phyloP scores from a whole-genome alignment of 1,284 basidiomycete genomes.

The Austroboletus novae-zelandiae region DNA sequence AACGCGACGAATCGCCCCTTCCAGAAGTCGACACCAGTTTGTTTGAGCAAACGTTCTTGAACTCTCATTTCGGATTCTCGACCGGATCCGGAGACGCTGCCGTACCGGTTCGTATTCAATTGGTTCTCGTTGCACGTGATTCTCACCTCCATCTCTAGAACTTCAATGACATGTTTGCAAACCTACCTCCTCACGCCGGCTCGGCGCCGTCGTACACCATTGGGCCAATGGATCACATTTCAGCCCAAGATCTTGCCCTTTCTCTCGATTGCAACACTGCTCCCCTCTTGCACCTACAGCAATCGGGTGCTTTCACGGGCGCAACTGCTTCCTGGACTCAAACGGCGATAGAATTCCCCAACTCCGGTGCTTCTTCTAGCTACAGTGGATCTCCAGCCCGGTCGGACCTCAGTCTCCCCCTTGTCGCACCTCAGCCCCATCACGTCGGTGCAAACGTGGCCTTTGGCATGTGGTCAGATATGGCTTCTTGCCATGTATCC shows the following conservation, averaged over 20 bases:
- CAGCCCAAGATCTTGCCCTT: slow-evolving; percentile 11
- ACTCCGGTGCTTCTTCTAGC: slow-evolving; percentile 40
- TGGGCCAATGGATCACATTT: slow-evolving; percentile 30
- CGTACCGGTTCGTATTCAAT: slow-evolving; percentile 13
- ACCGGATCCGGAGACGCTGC: slow-evolving; percentile 15
- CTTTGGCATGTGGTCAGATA: slow-evolving; percentile 28
- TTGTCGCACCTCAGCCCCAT: slow-evolving; percentile 36
- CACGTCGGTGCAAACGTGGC: slow-evolving; percentile 14
- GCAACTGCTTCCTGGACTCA: background rate
- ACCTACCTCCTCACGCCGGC: slow-evolving; percentile 15
- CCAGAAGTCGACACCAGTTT: too few species aligned
- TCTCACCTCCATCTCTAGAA: slow-evolving; percentile 6
- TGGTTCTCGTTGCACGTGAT: slow-evolving; percentile 3
- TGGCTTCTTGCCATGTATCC: slow-evolving; percentile 2
- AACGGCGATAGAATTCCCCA: slow-evolving; percentile 13
- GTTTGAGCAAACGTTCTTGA: slow-evolving; percentile 4
- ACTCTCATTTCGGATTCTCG: slow-evolving; percentile 32
- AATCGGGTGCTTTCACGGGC: too few species aligned
- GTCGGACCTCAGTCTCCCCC: slow-evolving; percentile 37
- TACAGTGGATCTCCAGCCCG: slow-evolving; percentile 47
- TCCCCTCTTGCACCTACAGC: too few species aligned
- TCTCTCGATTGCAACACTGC: too few species aligned
- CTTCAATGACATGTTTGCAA: slow-evolving; percentile 24
- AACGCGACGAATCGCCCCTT: too few species aligned
- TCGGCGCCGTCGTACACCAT: slow-evolving; percentile 21